Evolutionary conservation across 2,329 filamentous ascomycete genomes (phyloP), one percentile per base, ranked within the genome.

Genomic region (Teratosphaeria destructans): DNA sequence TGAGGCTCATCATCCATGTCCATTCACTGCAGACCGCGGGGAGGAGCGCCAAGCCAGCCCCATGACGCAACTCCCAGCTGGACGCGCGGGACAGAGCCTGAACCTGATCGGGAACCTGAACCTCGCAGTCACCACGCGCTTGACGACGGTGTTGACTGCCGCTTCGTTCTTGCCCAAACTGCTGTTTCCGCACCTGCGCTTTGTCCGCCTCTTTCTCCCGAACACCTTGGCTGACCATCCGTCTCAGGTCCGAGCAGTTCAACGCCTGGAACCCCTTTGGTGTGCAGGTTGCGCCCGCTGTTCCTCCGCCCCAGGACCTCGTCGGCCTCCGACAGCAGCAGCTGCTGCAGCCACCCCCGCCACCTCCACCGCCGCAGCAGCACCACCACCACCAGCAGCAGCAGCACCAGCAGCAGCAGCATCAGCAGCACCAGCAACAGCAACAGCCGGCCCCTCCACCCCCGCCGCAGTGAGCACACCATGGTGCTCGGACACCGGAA

Each of bases 401-500:
- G 23, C 23, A 23, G 23, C 23, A 19, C 19, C 19, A 19, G 1
- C 19, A 19, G 19, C 23, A 23, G 23, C 23, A 23, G 23, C 23
- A 19, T 1, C 19, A 19, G 19, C 23, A 23, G 23, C 23, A 23
- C 1, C 23, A 23, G 23, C 23, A 23, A 2, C 23, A 23, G 23
- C 23, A 23, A 23, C 23, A 23, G 23, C 23, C 23, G 2, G 1
- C 23, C 23, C 23, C 23, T 23, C 23, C 23, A 23, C 23, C 23
- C 23, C 23, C 23, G 23, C 23, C 16, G 29, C 19, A 32, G 29
- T 19, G 52, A 16, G 29, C 23, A 16, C 52, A 61, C 12, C 43
- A 80, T 81, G 78, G 76, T 78, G 56, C 73, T 80, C 57, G 78
- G 76, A 55, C 75, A 78, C 69, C 75, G 78, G 65, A 76, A 79